phyloP scores from a whole-genome alignment of 805 yeast genomes.

The Hanseniaspora thailandica region DNA sequence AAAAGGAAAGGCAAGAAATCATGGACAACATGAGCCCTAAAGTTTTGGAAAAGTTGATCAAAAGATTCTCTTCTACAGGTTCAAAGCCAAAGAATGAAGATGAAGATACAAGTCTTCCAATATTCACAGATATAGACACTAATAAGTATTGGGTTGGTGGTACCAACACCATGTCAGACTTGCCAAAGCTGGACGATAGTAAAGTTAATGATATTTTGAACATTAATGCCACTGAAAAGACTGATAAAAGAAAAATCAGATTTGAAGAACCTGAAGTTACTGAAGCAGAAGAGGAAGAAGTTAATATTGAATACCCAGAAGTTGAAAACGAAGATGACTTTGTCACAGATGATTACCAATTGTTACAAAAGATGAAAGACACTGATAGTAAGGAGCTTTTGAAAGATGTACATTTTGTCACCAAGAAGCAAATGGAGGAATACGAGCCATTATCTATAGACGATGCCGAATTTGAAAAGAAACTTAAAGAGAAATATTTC shows the following conservation, averaged over 20 bases:
- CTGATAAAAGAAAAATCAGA: constrained; percentile 1
- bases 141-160: constrained; percentile 32
- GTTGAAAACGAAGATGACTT: constrained; percentile 41
- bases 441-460: constrained; percentile 40
- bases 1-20: constrained; percentile 53
- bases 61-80: constrained; percentile 38
- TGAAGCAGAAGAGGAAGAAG: constrained; percentile 25
- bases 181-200: constrained; percentile 23
- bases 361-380: constrained; percentile 36
- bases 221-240: constrained; percentile 16
- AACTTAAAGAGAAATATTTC: constrained; percentile 71
- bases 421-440: constrained; percentile 30
- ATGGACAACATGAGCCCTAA: constrained; percentile 57
- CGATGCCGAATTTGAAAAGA: constrained; percentile 68
- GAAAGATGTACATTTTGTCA: constrained; percentile 53
- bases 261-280: constrained; percentile 22
- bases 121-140: constrained; percentile 29
- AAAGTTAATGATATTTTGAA: constrained; percentile 26
- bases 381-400: constrained; percentile 34
- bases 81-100: constrained; percentile 27
- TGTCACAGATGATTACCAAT: constrained; percentile 40
- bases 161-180: constrained; percentile 18
- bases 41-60: constrained; percentile 46
- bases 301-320: neutral
- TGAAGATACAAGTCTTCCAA: constrained; percentile 22